These are phyloP conservation scores for Pseudonitzschia delicatissima DNA, from an alignment of 108 stramenopile genomes.

Conservation along the genomic window DNA sequence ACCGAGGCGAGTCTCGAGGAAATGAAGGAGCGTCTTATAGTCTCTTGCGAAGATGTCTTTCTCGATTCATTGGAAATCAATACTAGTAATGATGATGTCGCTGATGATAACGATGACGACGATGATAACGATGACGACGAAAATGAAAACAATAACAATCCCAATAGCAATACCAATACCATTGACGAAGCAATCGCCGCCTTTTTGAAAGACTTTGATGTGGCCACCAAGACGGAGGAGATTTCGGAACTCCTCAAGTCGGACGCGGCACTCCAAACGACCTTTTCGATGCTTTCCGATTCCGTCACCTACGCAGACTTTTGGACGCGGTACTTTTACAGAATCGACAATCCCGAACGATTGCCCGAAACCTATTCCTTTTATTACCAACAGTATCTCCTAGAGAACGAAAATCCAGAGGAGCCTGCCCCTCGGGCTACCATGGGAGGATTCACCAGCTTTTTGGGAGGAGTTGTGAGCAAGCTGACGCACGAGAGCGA, in stretches of 20 bases:
- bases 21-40: slow-evolving; percentile 14
- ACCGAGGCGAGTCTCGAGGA: background rate
- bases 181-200: background rate
- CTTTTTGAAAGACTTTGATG: slow-evolving; percentile 24
- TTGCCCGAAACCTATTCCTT: background rate
- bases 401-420: background rate
- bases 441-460: slow-evolving; percentile 17
- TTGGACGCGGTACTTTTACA: slow-evolving; percentile 72
- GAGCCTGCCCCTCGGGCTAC: background rate
- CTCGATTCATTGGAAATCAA: background rate
- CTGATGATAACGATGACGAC: background rate
- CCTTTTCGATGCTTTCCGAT: slow-evolving; percentile 32
- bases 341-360: slow-evolving; percentile 38
- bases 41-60: slow-evolving; percentile 1
- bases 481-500: slow-evolving; percentile 30
- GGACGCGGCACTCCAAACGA: slow-evolving; percentile 36
- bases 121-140: slow-evolving; percentile 17
- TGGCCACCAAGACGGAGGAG: slow-evolving; percentile 53
- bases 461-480: slow-evolving; percentile 58
- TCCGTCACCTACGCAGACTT: slow-evolving; percentile 64
- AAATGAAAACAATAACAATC: background rate
- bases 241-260: slow-evolving; percentile 46
- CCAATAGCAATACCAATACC: background rate
- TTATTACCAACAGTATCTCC: slow-evolving; percentile 19
- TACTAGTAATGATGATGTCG: background rate